phyloP scores from a whole-genome alignment of 306 rosid genomes.

The Gynostemma pentaphyllum region DNA sequence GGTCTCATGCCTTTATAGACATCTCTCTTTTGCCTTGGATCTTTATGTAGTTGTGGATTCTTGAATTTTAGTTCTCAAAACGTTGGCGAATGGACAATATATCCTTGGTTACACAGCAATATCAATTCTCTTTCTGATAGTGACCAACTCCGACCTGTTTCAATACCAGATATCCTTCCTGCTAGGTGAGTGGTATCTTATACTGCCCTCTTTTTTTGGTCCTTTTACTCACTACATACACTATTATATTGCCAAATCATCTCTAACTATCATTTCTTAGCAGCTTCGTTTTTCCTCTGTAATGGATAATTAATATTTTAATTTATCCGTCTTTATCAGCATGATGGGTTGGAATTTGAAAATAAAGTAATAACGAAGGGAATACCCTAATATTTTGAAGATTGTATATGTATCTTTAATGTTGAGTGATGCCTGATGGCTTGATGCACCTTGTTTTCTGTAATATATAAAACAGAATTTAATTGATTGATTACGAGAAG shows the following conservation, averaged over 20 bases:
- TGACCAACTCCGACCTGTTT: constrained; percentile 81
- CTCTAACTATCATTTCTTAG: not conserved
- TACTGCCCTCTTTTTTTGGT: not conserved
- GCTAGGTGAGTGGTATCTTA: constrained; percentile 55
- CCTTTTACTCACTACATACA: not conserved
- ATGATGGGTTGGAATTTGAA: not conserved
- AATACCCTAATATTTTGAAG: not conserved
- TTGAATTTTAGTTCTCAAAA: constrained; percentile 39
- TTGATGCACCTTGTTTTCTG: not conserved
- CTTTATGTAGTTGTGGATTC: constrained; percentile 6
- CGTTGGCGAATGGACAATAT: constrained; percentile 76
- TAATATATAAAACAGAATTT: no score
- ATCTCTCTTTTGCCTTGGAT: constrained; percentile 4
- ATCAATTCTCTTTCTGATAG: constrained; percentile 73
- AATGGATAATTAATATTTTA: constrained; percentile 4
- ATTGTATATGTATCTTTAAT: not conserved
- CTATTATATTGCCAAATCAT: not conserved
- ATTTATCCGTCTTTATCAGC: not conserved
- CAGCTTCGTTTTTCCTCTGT: not conserved
- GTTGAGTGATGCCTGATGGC: not conserved
- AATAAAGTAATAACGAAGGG: not conserved
- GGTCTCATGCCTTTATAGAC: constrained; percentile 6
- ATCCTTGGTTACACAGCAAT: constrained; percentile 94
- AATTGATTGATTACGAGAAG: no score
- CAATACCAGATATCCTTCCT: constrained; percentile 90